Evolutionary conservation across 2,329 filamentous ascomycete species (phyloP), one percentile per base, ranked within the genome.

Genomic region (Colletotrichum musae): DNA sequence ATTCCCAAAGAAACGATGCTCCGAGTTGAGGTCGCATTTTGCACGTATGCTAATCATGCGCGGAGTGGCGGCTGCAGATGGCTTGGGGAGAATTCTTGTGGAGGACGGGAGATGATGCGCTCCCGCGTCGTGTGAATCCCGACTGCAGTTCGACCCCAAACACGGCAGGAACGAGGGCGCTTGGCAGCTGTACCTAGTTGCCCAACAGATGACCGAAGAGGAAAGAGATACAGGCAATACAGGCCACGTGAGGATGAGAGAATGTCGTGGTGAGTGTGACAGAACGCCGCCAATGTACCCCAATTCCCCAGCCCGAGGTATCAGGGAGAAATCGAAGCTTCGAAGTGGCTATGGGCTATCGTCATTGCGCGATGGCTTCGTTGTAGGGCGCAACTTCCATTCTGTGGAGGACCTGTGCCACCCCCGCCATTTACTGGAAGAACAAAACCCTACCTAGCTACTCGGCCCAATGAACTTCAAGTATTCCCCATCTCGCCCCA

Each of bases 131-230:
- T 28, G 56, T 39, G 39, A 28, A 43, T n/a, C 18, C 16, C 52
- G 26, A 64, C 15, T 52, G 47, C 59, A 41, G 41, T 58, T 59
- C 53, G 36, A 58, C 54, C 64, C 50, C 48, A 41, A 26, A 58
- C 26, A 16, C 13, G 43, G 24, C 18, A 9, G 18, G 9, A 26
- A 24, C 36, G 47, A 51, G n/a, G 12, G 47, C 18, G 28, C 9
- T 56, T 10, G 60, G 61, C 21, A 32, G 28, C 28, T 64, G 43
- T 18, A 18, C 18, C 18, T 43, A 57, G 7, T 57, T 52, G 36
- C 18, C 32, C 26, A 21, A 43, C 6, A 18, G 56, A 59, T 36
- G 21, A 39, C 24, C 51, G 39, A 52, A 64, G n/a, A 48, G 53
- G 15, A 26, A 41, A 61, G 39, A 53, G 43, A 64, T 26, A 24